Evolutionary conservation across 495 filamentous ascomycete genomes (phyloP), one percentile per base, ranked within the genome.

Genomic region (Aspergillus conjunctus): DNA sequence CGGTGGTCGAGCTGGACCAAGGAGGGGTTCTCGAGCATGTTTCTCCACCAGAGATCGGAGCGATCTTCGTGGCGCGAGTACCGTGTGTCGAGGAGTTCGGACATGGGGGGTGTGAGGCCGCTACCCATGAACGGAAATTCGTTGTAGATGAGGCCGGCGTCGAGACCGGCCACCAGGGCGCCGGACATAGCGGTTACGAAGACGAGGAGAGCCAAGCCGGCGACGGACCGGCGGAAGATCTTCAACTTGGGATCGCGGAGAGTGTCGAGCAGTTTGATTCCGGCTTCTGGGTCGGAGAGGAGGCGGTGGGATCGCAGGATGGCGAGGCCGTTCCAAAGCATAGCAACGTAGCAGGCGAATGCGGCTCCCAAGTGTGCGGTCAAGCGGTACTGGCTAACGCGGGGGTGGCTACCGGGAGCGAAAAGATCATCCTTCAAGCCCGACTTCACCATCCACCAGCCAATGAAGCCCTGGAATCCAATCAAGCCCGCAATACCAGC

Each of bases 391-490:
- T 98, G 94, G 69, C 86, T 90, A 32, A 98, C 94, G 55, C 94
- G 85, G 0, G 94, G 94, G 72, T 96, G 91, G 55, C 85, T 87
- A 7, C 93, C 95, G 1, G 90, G 88, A 3, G 89, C 91, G 68
- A 98, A 97, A 17, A 98, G 84, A 67, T 98, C 92, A 70, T 98
- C 94, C 65, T 91, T 91, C 58, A 98, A 79, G 2, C 94, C 94
- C 0, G 89, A 93, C 73, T 95, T 96, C 65, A 98, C 94, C 94
- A 98, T 98, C 91, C 93, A 98, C 94, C 94, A 98, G 10, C 94
- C 94, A 48, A 98, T 82, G 64, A 94, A 87, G 9, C 95, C 94
- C 74, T 98, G 94, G 72, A 97, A 94, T 32, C 91, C 95, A 72
- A 98, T 97, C 53, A 97, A 77, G 34, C 81, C 87, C 20, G 89